Percentiles rank a stretch among this genome's conserved stretches.
These are phyloP conservation scores for Amphirosellinia nigrospora DNA, from an alignment of 495 filamentous ascomycete species.

Conservation along the genomic window DNA sequence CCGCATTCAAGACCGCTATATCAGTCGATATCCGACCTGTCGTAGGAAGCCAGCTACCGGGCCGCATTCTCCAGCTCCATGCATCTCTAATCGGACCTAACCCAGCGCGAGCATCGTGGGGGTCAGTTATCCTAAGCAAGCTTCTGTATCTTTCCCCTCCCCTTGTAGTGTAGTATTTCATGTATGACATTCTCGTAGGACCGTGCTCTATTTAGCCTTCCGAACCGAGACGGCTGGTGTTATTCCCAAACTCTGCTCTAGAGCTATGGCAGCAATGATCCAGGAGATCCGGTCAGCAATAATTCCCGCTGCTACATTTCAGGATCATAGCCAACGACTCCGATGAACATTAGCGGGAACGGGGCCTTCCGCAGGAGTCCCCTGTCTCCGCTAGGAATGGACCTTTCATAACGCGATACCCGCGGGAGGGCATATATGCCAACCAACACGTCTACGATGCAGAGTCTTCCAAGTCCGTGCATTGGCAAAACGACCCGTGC, in stretches of 20 bases:
- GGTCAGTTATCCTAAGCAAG: neutral
- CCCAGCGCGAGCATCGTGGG: constrained; percentile 24
- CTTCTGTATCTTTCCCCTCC: neutral
- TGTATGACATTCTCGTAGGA: constrained; percentile 4
- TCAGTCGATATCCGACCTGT: neutral
- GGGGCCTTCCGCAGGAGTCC: constrained; percentile 11
- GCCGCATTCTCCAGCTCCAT: constrained; percentile 22
- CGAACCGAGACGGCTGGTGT: constrained; percentile 9
- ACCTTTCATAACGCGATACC: constrained; percentile 8
- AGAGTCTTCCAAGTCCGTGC: neutral
- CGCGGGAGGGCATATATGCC: neutral
- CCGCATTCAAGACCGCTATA: neutral
- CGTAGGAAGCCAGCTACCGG: constrained; percentile 11
- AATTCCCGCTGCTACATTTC: constrained; percentile 7
- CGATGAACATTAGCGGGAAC: constrained; percentile 14
- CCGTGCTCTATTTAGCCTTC: constrained; percentile 21
- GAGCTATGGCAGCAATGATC: constrained; percentile 1
- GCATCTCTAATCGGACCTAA: constrained; percentile 32
- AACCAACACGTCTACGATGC: neutral
- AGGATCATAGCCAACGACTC: neutral
- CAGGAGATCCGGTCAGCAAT: neutral
- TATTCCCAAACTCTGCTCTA: neutral
- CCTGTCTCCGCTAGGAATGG: constrained; percentile 16
- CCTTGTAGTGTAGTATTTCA: neutral
- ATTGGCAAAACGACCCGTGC: neutral